phyloP scores from a whole-genome alignment of 495 filamentous ascomycete genomes.

The Chaetomium tenue region DNA sequence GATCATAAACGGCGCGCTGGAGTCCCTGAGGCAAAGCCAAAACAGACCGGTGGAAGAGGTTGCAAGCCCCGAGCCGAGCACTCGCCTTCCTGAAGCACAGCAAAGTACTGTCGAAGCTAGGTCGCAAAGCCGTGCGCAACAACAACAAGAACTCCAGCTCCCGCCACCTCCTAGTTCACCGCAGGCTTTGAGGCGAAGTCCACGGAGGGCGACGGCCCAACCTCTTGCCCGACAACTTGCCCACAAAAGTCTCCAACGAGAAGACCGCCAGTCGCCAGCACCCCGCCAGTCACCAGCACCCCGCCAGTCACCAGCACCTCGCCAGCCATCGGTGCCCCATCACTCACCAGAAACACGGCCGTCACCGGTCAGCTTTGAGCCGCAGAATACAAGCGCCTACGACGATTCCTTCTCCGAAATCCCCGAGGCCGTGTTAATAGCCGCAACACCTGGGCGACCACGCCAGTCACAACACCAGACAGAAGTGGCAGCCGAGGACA shows the following conservation, averaged over 20 bases:
- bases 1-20: constrained; percentile 47
- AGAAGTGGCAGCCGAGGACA: constrained; percentile 23
- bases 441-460: constrained; percentile 46
- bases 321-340: not conserved
- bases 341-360: constrained; percentile 8
- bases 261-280: constrained; percentile 8
- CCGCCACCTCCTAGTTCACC: constrained; percentile 22
- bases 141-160: constrained; percentile 11
- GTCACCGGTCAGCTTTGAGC: constrained; percentile 16
- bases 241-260: constrained; percentile 27
- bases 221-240: constrained; percentile 30
- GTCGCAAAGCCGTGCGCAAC: not conserved
- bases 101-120: not conserved
- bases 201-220: constrained; percentile 24
- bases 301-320: not conserved
- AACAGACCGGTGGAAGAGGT: constrained; percentile 20
- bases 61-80: constrained; percentile 1
- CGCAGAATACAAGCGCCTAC: constrained; percentile 36
- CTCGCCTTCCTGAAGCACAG: constrained; percentile 4
- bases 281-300: constrained; percentile 12
- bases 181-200: constrained; percentile 22
- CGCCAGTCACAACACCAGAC: constrained; percentile 15
- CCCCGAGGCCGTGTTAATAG: constrained; percentile 45
- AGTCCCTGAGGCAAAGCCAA: constrained; percentile 41
- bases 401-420: constrained; percentile 56